These are phyloP conservation scores for Mycena amicta DNA, from an alignment of 768 basidiomycete species.

Conservation along the genomic window DNA sequence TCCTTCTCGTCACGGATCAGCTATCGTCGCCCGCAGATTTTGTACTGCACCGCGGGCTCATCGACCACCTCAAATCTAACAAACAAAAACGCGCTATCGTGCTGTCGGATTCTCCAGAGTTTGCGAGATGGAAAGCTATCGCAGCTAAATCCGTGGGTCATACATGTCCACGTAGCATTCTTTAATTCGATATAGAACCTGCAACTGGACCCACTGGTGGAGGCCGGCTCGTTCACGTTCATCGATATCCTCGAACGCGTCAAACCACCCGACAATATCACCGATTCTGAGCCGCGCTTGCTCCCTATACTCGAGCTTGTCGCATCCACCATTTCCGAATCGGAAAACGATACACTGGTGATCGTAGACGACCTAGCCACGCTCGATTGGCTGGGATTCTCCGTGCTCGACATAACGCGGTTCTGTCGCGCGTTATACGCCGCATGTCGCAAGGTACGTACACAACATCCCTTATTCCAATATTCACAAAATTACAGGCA, in stretches of 20 bases:
- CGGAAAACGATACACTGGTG: slow-evolving; percentile 44
- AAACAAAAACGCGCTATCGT: slow-evolving; percentile 43
- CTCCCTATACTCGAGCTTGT: slow-evolving; percentile 40
- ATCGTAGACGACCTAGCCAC: slow-evolving; percentile 72
- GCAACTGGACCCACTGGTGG: slow-evolving; percentile 38
- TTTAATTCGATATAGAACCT: slow-evolving; percentile 44
- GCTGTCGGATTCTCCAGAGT: slow-evolving; percentile 58
- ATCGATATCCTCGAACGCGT: slow-evolving; percentile 52
- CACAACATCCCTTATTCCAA: neutral
- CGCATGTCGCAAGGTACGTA: slow-evolving; percentile 54
- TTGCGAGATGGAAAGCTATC: slow-evolving; percentile 64
- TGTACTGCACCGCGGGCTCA: slow-evolving; percentile 58
- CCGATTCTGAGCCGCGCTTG: slow-evolving; percentile 27
- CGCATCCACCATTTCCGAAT: slow-evolving; percentile 28
- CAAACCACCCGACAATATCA: slow-evolving; percentile 26
- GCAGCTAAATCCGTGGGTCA: slow-evolving; percentile 62
- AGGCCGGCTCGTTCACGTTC: slow-evolving; percentile 49
- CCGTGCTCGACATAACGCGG: slow-evolving; percentile 51
- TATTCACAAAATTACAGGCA: slow-evolving; percentile 35
- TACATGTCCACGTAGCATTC: too few species aligned
- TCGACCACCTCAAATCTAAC: slow-evolving; percentile 52
- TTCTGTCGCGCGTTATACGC: slow-evolving; percentile 63
- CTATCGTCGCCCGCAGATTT: slow-evolving; percentile 75
- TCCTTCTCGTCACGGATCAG: slow-evolving; percentile 71
- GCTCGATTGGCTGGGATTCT: slow-evolving; percentile 73